Conservation (phyloP, 225 moss, liverwort and hornwort genomes). For the Bryum argenteum region DNA sequence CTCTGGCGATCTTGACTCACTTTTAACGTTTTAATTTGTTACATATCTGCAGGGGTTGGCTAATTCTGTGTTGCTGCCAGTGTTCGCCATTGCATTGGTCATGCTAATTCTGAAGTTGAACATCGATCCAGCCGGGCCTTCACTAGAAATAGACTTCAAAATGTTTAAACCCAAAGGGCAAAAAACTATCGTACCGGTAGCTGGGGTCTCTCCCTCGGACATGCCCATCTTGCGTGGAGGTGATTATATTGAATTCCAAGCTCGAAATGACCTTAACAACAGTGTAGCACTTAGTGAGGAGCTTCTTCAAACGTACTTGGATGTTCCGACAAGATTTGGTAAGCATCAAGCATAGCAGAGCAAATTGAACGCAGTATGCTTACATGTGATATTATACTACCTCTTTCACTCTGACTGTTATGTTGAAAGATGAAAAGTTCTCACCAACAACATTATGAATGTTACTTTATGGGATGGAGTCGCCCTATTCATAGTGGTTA, state of each 20-base stretch:
- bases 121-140: slow-evolving; percentile 87
- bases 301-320: slow-evolving; percentile 64
- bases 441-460: too few species aligned
- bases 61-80: slow-evolving; percentile 89
- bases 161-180: slow-evolving; percentile 63
- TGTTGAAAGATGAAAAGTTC: too few species aligned
- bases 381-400: too few species aligned
- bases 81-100: slow-evolving; percentile 81
- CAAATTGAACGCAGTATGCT: neutral
- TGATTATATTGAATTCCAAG: slow-evolving; percentile 65
- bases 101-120: slow-evolving; percentile 95
- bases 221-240: slow-evolving; percentile 44
- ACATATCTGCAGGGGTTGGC: slow-evolving; percentile 89
- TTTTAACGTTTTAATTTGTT: neutral
- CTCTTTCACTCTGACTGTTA: too few species aligned
- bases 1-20: neutral
- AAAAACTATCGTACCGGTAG: slow-evolving; percentile 61
- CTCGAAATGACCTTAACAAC: slow-evolving; percentile 41
- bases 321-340: slow-evolving; percentile 79
- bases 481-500: too few species aligned
- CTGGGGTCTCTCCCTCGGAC: slow-evolving; percentile 47
- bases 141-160: slow-evolving; percentile 59
- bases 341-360: slow-evolving; percentile 23
- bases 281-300: slow-evolving; percentile 83
- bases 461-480: too few species aligned